Evolutionary conservation across 257 asterid species (phyloP), one percentile per base, ranked within the genome.

Genomic region (Jacaranda mimosifolia): DNA sequence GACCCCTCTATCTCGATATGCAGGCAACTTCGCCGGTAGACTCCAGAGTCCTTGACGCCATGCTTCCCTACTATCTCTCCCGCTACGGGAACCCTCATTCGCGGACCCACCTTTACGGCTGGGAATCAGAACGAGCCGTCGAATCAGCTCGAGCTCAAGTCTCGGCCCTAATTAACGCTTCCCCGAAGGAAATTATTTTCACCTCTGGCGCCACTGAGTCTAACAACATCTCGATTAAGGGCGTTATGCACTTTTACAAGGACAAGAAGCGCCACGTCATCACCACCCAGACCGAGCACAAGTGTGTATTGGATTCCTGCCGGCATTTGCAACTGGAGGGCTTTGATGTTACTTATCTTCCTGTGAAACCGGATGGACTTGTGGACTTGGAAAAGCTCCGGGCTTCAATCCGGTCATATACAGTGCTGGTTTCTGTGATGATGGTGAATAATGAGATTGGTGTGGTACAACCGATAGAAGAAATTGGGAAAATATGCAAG

Each of bases 361-460:
- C 98, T 0, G 98, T 96, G 19, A 79, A 75, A 68, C 17, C 87
- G 11, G 98, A 96, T 1, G 98, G 99, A 3, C 91, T 93, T 26
- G 73, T 96, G 5, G 89, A 90, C 74, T 70, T 93, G 81, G 91
- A 91, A 10, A 84, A 77, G 81, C 88, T 96, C 53, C 80, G 98
- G 62, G 87, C 76, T 6, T 88, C 92, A 1, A 91, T 96, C 68
- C 84, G 98, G 69, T 94, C 97, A 1, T 97, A 96, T 46, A 96
- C 99, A 0, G 99, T 97, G 0, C 84, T 96, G 56, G 82, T 96
- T 14, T 96, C 98, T 4, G 88, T 93, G 21, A 96, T 96, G 98
- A 91, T 96, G 98, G 99, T 96, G 77, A 96, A 96, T 76, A 96
- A 96, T 57, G 99, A 96, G 87, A 96, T 96, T 9, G 99, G 99